Conservation (phyloP, 345 rosid species). For the Brassica rapa region DNA sequence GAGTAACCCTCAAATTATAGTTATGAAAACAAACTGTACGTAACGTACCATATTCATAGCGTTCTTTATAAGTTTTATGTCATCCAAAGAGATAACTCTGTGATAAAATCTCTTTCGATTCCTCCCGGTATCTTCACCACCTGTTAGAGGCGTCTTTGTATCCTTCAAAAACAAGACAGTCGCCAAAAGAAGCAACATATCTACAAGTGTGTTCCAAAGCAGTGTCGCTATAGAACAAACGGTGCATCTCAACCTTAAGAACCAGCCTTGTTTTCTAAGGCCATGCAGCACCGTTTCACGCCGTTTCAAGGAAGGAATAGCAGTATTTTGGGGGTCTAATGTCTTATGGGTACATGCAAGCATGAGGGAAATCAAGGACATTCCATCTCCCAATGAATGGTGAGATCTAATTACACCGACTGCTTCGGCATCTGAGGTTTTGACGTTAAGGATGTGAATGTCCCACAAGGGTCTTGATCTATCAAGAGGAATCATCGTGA, state of each 20-base stretch:
- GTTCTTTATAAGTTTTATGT: constrained; percentile 48
- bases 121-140: constrained; percentile 9
- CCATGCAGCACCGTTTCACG: not conserved
- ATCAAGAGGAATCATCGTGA: constrained; percentile 56
- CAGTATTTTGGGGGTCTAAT: constrained; percentile 57
- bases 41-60: constrained; percentile 34
- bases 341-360: constrained; percentile 58
- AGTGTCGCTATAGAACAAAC: constrained; percentile 44
- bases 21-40: not conserved
- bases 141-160: constrained; percentile 54
- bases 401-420: constrained; percentile 46
- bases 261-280: not conserved
- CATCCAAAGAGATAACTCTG: constrained; percentile 50
- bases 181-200: constrained; percentile 42
- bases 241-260: constrained; percentile 38
- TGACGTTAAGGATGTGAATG: constrained; percentile 69
- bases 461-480: constrained; percentile 80
- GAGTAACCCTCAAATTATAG: not conserved
- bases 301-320: constrained; percentile 45
- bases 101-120: constrained; percentile 48
- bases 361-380: constrained; percentile 59
- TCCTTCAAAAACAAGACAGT: constrained; percentile 52
- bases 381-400: constrained; percentile 67
- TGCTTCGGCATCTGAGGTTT: constrained; percentile 70
- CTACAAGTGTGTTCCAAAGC: constrained; percentile 59